phyloP scores from a whole-genome alignment of 371 early-diverging fungal species.

The Umbelopsis sp. region DNA sequence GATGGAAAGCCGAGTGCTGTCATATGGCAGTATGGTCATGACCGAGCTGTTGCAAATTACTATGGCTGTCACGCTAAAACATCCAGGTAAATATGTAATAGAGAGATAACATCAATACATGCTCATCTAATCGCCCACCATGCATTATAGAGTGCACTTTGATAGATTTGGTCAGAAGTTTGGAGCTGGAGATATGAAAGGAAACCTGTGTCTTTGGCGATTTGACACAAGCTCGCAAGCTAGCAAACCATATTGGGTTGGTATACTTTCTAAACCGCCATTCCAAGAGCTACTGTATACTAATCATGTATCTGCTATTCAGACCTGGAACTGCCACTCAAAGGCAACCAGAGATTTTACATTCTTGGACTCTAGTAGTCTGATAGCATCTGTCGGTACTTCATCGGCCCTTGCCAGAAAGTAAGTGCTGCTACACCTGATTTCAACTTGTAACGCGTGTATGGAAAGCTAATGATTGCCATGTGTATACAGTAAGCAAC shows the following conservation, averaged over 20 bases:
- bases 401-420: constrained; percentile 58
- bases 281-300: neutral
- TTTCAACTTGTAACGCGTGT: neutral
- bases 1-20: constrained; percentile 53
- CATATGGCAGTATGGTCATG: constrained; percentile 68
- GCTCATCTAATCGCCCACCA: too few species aligned
- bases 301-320: neutral
- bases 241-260: constrained; percentile 60
- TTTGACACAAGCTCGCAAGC: constrained; percentile 74
- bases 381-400: constrained; percentile 78
- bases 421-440: constrained; percentile 36
- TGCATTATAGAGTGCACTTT: constrained; percentile 52
- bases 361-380: constrained; percentile 71
- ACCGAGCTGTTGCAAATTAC: constrained; percentile 59
- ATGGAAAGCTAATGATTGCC: constrained; percentile 4
- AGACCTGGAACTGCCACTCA: constrained; percentile 61
- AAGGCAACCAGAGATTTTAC: constrained; percentile 73
- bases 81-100: constrained; percentile 38
- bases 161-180: constrained; percentile 79
- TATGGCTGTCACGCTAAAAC: constrained; percentile 56
- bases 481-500: constrained; percentile 37
- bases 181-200: constrained; percentile 74
- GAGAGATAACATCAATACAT: neutral
- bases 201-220: constrained; percentile 71
- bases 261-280: neutral